phyloP scores from a whole-genome alignment of 768 basidiomycete species.

The Xerocomellus chrysenteron region DNA sequence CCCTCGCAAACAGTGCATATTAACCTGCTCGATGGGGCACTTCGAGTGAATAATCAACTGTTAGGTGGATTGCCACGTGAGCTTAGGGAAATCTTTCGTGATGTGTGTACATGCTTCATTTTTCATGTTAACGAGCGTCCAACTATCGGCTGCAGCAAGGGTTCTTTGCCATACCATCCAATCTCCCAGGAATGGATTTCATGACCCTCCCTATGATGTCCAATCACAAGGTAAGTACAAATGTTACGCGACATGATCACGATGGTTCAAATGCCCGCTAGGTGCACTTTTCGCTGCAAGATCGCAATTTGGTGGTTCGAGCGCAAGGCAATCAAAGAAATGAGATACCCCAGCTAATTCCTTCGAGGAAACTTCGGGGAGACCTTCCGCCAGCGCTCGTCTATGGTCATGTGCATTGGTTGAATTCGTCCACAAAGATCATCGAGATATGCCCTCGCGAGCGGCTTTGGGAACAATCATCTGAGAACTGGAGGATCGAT shows the following conservation, averaged over 20 bases:
- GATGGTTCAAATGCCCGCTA: not conserved
- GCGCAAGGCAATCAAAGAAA: not conserved
- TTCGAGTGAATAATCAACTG: not conserved
- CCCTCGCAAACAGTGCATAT: not conserved
- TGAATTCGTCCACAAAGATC: constrained; percentile 10
- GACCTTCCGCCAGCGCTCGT: not conserved
- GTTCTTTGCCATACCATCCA: not conserved
- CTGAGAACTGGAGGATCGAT: constrained; percentile 21
- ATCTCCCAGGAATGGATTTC: not conserved
- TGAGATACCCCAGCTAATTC: not conserved
- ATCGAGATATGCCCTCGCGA: constrained; percentile 26
- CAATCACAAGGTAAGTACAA: not conserved
- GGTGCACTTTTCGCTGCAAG: not conserved
- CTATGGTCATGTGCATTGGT: constrained; percentile 23
- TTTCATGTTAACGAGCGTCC: too few species aligned
- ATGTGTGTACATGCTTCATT: not conserved
- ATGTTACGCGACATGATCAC: not conserved
- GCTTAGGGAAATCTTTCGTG: not conserved
- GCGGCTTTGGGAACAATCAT: constrained; percentile 17
- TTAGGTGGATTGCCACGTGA: not conserved
- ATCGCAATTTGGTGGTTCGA: not conserved
- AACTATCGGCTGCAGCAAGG: not conserved
- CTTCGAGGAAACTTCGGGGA: not conserved
- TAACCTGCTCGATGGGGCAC: not conserved
- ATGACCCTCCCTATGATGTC: not conserved